Base-by-base conservation (phyloP, 73 alveolate species). In the Vitrella brassicaformis region DNA sequence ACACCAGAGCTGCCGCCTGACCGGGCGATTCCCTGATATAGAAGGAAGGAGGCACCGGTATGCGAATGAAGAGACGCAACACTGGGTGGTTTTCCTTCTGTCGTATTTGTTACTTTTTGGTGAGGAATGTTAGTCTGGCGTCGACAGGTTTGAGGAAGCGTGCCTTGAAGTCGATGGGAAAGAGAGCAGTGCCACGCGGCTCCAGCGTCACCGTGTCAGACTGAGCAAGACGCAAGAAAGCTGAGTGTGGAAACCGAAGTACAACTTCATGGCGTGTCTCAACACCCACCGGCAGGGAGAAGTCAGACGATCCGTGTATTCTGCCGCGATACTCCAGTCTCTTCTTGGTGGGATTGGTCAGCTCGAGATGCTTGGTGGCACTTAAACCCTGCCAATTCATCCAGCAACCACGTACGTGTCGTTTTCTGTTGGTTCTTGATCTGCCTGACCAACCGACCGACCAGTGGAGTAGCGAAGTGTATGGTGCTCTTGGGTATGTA, bases 401-500 rank as follows among this genome's bases (percentile, higher is more conserved):
- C 14, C 56, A n/a, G n/a, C n/a, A n/a, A n/a, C n/a, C n/a, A n/a
- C n/a, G n/a, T n/a, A n/a, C n/a, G n/a, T n/a, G n/a, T n/a, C 14
- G 4, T 39, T 39, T 39, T 39, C 22, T 39, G 56, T 39, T 39
- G 56, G 56, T 39, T 39, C 14, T 39, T 39, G 22, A 39, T 39
- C 56, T 39, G 4, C 14, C 56, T 14, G 14, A 39, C 4, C 14
- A 10, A 91, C 94, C 47, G 86, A 66, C 68, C 97, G 26, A 96
- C 98, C 69, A 93, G 86, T 66, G 87, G 87, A 46, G 96, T 91
- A 0, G 98, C 91, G 85, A 93, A 93, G 72, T 84, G 89, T 47
- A 93, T 91, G 25, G 89, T 72, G 47, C 95, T 96, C 85, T 91
- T 94, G 56, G 98, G 97, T 30, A 90, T 91, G 79, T 90, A 93